Base-by-base conservation (phyloP, 2,329 filamentous ascomycete genomes). In the Xylariales sp. region DNA sequence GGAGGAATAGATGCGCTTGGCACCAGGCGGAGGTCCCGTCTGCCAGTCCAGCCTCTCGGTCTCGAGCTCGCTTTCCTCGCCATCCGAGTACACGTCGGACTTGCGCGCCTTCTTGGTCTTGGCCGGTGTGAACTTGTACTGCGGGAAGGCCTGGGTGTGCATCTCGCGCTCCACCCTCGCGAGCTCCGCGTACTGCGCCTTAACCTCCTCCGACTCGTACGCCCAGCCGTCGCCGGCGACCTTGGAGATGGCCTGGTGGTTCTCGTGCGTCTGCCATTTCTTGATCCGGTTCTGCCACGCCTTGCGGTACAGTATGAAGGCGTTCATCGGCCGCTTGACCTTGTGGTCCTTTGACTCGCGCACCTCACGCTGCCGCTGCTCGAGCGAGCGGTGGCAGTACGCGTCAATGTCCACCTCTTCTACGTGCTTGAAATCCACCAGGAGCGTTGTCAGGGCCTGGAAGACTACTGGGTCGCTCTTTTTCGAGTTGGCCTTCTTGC, bases 271-370 rank as follows among this genome's bases (percentile, higher is more conserved):
- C 53, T 86, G 87, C 72, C 82, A 87, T 38, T 78, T 73, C 63
- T 95, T 95, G 45, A 87, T 88, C 22, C 89, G 76, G 47, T 93
- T 86, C 46, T 94, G 87, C 58, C 88, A 96, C 5, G 88, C 88
- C 51, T 93, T 95, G 31, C 93, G 84, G 62, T 98, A 98, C 38
- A 98, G 72, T 85, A 98, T 95, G 69, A 97, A 98, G 1, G 88
- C 91, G 62, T 98, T 98, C 84, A 96, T 95, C 3, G 93, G 90
- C 21, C 93, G 77, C 55, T 91, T 88, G 51, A 97, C 77, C 59
- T 90, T 89, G 19, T 86, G 71, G 25, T 80, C 69, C 54, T 82
- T 88, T 43, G 80, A 76, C 53, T 78, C 76, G 31, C 80, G 75
- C 8, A 84, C 80, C 60, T 95, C 89, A 41, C 70, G 65, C 36